These are phyloP conservation scores for Debaryomyces singareniensis DNA, from an alignment of 1,139 yeast species.

Conservation along the genomic window DNA sequence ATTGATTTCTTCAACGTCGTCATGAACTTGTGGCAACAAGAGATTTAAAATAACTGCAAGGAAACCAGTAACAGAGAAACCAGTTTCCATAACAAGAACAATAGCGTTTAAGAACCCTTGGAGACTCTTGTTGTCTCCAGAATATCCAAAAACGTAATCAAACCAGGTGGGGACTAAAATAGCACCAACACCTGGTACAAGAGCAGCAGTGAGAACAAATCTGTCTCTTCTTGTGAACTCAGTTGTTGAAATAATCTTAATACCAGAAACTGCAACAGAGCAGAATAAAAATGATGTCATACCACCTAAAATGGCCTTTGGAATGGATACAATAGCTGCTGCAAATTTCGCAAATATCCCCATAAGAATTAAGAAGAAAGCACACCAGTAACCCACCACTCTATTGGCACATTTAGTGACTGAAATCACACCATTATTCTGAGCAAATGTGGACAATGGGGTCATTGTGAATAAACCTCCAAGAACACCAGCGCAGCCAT, in stretches of 20 bases:
- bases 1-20: slow-evolving; percentile 50
- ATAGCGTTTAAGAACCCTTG: slow-evolving; percentile 77
- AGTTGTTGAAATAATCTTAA: slow-evolving; percentile 67
- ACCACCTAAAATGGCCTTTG: slow-evolving; percentile 81
- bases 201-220: slow-evolving; percentile 69
- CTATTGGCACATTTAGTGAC: slow-evolving; percentile 86
- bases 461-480: slow-evolving; percentile 77
- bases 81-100: slow-evolving; percentile 77
- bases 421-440: slow-evolving; percentile 89
- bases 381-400: slow-evolving; percentile 84
- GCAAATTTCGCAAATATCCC: slow-evolving; percentile 87
- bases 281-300: slow-evolving; percentile 88
- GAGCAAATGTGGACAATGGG: slow-evolving; percentile 93
- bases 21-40: slow-evolving; percentile 66
- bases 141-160: slow-evolving; percentile 64
- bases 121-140: slow-evolving; percentile 57
- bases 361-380: slow-evolving; percentile 75
- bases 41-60: slow-evolving; percentile 68
- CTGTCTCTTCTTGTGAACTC: slow-evolving; percentile 85
- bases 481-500: slow-evolving; percentile 63
- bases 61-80: slow-evolving; percentile 79
- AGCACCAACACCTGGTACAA: slow-evolving; percentile 76
- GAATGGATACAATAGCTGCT: slow-evolving; percentile 82
- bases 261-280: slow-evolving; percentile 84
- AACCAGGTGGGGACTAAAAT: slow-evolving; percentile 77